A percentile compares a stretch with the other conserved stretches of the same genome.
phyloP scores from a whole-genome alignment of 352 stramenopile species.

The Paralagenidium karlingii region DNA sequence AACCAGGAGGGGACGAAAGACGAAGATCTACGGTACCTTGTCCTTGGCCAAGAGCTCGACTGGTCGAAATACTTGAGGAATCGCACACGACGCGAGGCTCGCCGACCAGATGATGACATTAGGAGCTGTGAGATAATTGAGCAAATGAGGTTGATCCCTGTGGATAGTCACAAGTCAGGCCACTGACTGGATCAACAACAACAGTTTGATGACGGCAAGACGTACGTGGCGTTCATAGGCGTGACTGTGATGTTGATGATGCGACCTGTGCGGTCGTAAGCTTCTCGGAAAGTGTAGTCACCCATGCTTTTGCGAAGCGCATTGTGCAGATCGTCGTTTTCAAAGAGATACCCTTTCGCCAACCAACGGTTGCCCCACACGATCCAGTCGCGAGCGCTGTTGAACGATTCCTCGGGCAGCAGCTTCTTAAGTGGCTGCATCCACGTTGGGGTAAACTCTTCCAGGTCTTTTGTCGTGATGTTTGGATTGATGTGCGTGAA shows the following conservation, averaged over 20 bases:
- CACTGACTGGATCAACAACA: neutral
- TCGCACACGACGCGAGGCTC: slow-evolving; percentile 89
- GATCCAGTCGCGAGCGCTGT: slow-evolving; percentile 11
- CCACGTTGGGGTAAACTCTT: slow-evolving; percentile 40
- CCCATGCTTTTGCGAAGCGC: slow-evolving; percentile 86
- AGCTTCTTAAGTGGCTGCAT: slow-evolving; percentile 23
- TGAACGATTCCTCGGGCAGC: slow-evolving; percentile 33
- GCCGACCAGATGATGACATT: slow-evolving; percentile 98
- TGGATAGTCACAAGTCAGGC: too few species aligned
- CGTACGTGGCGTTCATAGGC: slow-evolving; percentile 64
- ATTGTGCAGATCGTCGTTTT: slow-evolving; percentile 47
- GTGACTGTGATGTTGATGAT: slow-evolving; percentile 99
- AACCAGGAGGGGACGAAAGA: too few species aligned
- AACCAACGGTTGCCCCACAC: slow-evolving; percentile 43
- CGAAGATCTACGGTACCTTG: too few species aligned
- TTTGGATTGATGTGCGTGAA: slow-evolving; percentile 1
- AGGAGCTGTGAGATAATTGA: slow-evolving; percentile 98
- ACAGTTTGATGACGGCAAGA: neutral
- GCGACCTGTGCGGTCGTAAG: slow-evolving; percentile 95
- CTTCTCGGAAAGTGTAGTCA: slow-evolving; percentile 97
- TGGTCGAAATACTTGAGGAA: slow-evolving; percentile 91
- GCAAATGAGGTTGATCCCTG: slow-evolving; percentile 91
- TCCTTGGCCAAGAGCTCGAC: slow-evolving; percentile 94
- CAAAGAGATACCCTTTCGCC: slow-evolving; percentile 59
- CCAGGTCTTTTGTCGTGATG: neutral